Base-by-base conservation (phyloP, 148 eudicot species). In the Cornus florida region DNA sequence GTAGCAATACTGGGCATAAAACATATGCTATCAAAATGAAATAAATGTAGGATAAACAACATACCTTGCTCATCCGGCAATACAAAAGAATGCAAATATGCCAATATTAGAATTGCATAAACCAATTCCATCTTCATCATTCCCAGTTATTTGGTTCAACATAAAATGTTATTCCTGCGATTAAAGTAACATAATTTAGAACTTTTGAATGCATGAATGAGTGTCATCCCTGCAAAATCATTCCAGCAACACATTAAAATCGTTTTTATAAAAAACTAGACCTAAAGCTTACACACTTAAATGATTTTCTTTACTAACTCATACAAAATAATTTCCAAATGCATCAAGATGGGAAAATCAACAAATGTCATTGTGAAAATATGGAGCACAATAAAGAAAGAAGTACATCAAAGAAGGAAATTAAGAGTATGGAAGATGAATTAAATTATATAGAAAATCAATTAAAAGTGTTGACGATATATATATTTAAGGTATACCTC, bases 21-120 rank as follows among this genome's bases (percentile, higher is more conserved):
- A 13, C 4, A 75, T 50, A 56, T 22, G 10, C 19, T 22, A 43
- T n/a, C 67, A 20, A 69, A 69, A 20, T 32, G 24, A 68, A 59
- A 56, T 56, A 67, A 57, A 69, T 16, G 13, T 16, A 17, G n/a
- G n/a, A 57, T 69, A 66, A 35, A 79, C 20, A 78, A 22, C 7
- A 53, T 89, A 93, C 98, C 98, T 89, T 94, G 94, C 67, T 78
- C 76, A 86, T 94, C 89, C 60, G 94, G 87, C 16, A 75, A 69
- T 57, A 79, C 87, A 82, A 75, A 81, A 66, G 83, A 73, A 35
- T 79, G 81, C 74, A 92, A 82, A 71, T 83, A 83, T 64, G 88
- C 73, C 79, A 90, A 60, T 69, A 82, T 74, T 62, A 90, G 39
- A 78, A 83, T 57, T 67, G 74, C 80, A 69, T 88, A 48, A 48